These are phyloP conservation scores for Xylariales sp. DNA, from an alignment of 2,329 filamentous ascomycete species.

Conservation along the genomic window DNA sequence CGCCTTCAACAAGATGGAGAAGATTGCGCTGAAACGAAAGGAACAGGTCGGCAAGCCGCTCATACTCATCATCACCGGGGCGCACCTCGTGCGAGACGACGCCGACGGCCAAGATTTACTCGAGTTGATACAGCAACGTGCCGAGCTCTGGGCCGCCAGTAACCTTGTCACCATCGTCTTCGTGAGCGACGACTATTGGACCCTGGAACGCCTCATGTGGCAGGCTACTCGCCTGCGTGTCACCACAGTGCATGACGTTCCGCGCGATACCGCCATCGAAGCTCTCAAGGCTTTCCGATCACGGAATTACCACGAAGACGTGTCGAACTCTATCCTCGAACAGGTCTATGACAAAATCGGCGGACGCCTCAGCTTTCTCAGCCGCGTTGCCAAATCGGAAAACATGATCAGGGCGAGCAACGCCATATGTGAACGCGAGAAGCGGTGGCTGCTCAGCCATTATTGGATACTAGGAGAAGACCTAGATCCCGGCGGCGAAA, in stretches of 20 bases:
- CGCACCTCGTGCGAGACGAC: slow-evolving; percentile 89
- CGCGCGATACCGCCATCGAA: slow-evolving; percentile 59
- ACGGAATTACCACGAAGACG: slow-evolving; percentile 59
- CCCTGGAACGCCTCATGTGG: slow-evolving; percentile 66
- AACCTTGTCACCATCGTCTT: slow-evolving; percentile 71
- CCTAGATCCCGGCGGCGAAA: slow-evolving; percentile 77
- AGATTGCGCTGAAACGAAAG: slow-evolving; percentile 82
- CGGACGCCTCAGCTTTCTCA: slow-evolving; percentile 64
- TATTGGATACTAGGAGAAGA: slow-evolving; percentile 78
- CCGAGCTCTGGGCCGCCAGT: slow-evolving; percentile 83
- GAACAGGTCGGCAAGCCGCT: slow-evolving; percentile 73
- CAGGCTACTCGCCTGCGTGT: slow-evolving; percentile 67
- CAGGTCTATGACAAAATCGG: slow-evolving; percentile 66
- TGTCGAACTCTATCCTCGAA: slow-evolving; percentile 55
- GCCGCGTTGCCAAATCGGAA: slow-evolving; percentile 62
- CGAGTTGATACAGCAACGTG: slow-evolving; percentile 91
- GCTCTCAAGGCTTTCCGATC: slow-evolving; percentile 62
- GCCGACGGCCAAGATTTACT: slow-evolving; percentile 94
- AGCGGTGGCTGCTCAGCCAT: slow-evolving; percentile 81
- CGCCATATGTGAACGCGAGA: slow-evolving; percentile 73
- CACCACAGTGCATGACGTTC: slow-evolving; percentile 63
- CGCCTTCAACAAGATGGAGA: slow-evolving; percentile 96
- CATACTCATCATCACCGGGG: slow-evolving; percentile 89
- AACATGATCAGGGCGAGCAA: slow-evolving; percentile 65
- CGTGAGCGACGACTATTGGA: slow-evolving; percentile 70